A percentile compares a stretch with the other conserved stretches of the same genome.
Conservation (phyloP, 257 asterid genomes). For the Marsdenia floribunda region DNA sequence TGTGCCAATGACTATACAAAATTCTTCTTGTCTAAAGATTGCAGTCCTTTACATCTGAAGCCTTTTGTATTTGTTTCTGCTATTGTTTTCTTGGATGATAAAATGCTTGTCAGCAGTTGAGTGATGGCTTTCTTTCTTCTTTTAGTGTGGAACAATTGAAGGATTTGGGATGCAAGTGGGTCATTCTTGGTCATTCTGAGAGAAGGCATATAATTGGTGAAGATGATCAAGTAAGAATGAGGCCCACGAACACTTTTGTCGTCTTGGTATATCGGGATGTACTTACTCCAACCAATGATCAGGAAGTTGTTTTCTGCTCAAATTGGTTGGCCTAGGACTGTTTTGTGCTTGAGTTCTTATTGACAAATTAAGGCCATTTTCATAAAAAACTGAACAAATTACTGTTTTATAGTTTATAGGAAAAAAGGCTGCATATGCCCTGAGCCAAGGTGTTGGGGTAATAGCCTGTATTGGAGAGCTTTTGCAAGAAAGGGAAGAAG, state of each 20-base stretch:
- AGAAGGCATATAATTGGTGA: constrained; percentile 88
- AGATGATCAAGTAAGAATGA: constrained; percentile 63
- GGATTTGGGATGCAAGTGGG: constrained; percentile 97
- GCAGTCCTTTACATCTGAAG: neutral
- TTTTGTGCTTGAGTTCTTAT: neutral
- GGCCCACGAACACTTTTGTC: neutral
- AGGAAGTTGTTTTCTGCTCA: neutral
- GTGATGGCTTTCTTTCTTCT: constrained; percentile 3
- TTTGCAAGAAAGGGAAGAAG: constrained; percentile 86
- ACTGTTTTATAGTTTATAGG: constrained; percentile 70
- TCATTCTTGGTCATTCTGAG: constrained; percentile 96
- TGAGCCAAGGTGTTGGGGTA: constrained; percentile 81
- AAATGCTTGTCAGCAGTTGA: neutral
- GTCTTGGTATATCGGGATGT: neutral
- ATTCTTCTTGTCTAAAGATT: neutral
- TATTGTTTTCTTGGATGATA: constrained; percentile 3
- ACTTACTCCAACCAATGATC: neutral
- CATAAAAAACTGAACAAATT: constrained; percentile 21
- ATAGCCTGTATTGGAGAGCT: constrained; percentile 98
- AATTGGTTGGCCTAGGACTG: neutral
- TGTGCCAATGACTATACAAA: neutral
- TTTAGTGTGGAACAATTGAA: constrained; percentile 84
- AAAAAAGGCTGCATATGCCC: constrained; percentile 94
- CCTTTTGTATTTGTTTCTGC: neutral
- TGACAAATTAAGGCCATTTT: constrained; percentile 14